Conservation (phyloP, 1,284 basidiomycete species). For the Apiotrichum domesticum region DNA sequence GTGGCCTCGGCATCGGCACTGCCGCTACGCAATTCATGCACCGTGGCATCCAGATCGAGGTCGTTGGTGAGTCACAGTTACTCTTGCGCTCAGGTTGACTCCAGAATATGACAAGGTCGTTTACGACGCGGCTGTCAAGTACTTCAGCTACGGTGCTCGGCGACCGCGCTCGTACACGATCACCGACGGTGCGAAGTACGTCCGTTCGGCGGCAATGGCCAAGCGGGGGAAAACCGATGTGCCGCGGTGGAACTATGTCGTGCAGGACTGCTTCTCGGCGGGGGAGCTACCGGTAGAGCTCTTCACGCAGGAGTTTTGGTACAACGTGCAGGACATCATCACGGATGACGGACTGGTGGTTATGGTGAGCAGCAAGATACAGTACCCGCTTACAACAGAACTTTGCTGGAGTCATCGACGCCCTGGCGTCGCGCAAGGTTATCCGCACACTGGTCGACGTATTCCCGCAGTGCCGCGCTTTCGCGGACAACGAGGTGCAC, state of each 20-base stretch:
- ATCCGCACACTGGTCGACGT: slow-evolving; percentile 71
- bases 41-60: slow-evolving; percentile 55
- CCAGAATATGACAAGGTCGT: slow-evolving; percentile 84
- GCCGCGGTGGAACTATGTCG: slow-evolving; percentile 61
- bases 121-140: slow-evolving; percentile 68
- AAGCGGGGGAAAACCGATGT: not conserved
- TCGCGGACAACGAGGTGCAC: slow-evolving; percentile 42
- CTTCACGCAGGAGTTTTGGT: slow-evolving; percentile 77
- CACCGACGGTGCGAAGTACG: slow-evolving; percentile 67
- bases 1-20: slow-evolving; percentile 78
- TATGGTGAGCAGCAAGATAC: slow-evolving; percentile 56
- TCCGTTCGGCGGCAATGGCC: slow-evolving; percentile 46
- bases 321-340: slow-evolving; percentile 59
- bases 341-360: slow-evolving; percentile 68
- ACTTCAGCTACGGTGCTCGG: slow-evolving; percentile 67
- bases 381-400: slow-evolving; percentile 50
- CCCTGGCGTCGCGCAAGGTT: slow-evolving; percentile 61
- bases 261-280: slow-evolving; percentile 89
- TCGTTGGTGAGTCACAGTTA: slow-evolving; percentile 25
- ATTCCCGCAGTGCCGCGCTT: slow-evolving; percentile 33
- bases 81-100: slow-evolving; percentile 34
- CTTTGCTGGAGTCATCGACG: slow-evolving; percentile 62
- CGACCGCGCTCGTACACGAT: slow-evolving; percentile 56
- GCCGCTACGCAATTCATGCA: slow-evolving; percentile 65
- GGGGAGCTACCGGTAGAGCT: slow-evolving; percentile 75